Conservation (phyloP, 2,329 filamentous ascomycete species). For the Monascus ruber region DNA sequence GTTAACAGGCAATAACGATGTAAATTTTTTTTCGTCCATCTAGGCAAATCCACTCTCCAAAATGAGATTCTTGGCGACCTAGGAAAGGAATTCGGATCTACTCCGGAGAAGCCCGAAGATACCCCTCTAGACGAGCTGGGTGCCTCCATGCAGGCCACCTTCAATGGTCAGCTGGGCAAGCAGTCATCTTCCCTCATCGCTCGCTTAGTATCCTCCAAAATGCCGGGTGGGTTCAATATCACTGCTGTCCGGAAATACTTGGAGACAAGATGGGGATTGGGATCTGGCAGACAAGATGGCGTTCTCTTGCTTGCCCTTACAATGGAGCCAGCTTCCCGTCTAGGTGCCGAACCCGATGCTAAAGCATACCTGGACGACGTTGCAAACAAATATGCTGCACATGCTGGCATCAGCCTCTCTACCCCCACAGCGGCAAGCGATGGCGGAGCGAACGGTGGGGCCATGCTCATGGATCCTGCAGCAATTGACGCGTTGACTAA, state of each 20-base stretch:
- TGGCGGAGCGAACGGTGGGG: slow-evolving; percentile 56
- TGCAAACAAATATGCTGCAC: slow-evolving; percentile 76
- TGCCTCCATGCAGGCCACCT: slow-evolving; percentile 94
- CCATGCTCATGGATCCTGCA: slow-evolving; percentile 99
- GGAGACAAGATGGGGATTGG: slow-evolving; percentile 86
- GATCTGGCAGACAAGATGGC: slow-evolving; percentile 77
- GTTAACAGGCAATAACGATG: no score
- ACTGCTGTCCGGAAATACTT: slow-evolving; percentile 90
- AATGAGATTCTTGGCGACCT: slow-evolving; percentile 97
- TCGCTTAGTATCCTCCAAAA: slow-evolving; percentile 93
- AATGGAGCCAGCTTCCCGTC: slow-evolving; percentile 78
- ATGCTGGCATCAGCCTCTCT: slow-evolving; percentile 72
- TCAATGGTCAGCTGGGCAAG: slow-evolving; percentile 96
- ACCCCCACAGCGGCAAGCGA: slow-evolving; percentile 61
- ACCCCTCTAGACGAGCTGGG: slow-evolving; percentile 91
- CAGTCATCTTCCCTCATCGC: slow-evolving; percentile 89
- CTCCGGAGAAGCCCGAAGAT: slow-evolving; percentile 96
- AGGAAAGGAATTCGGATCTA: slow-evolving; percentile 96
- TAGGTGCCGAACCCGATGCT: slow-evolving; percentile 80
- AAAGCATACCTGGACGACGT: slow-evolving; percentile 87
- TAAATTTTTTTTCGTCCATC: no score
- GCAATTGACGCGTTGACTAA: slow-evolving; percentile 95
- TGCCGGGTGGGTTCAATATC: slow-evolving; percentile 99
- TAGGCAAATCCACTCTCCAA: slow-evolving; percentile 95
- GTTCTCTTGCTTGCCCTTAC: slow-evolving; percentile 80